Evolutionary conservation across 768 basidiomycete species (phyloP).

Genomic region (Mrakia blollopis): DNA sequence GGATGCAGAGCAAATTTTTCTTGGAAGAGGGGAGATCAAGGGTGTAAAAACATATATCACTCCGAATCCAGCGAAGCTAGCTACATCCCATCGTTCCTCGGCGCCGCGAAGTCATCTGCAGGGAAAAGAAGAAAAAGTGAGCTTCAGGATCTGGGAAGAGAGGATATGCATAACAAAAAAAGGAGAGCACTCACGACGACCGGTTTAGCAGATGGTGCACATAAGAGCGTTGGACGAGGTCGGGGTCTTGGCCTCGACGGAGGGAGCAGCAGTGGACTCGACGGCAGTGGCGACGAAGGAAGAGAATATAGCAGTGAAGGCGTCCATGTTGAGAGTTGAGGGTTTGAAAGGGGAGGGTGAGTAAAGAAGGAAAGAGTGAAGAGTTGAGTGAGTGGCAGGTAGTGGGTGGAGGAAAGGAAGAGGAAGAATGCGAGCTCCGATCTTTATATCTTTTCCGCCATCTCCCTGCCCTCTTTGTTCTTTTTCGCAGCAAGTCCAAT

Average conservation of each 20-base stretch:
- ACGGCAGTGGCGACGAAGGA: conserved; percentile 29
- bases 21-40: too few relatives aligned
- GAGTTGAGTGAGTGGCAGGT: neutral
- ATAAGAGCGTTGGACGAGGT: neutral
- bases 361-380: neutral
- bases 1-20: too few relatives aligned
- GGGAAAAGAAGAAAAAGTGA: neutral
- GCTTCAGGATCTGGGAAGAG: neutral
- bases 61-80: too few relatives aligned
- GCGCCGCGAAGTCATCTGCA: too few relatives aligned
- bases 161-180: too few relatives aligned
- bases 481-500: too few relatives aligned
- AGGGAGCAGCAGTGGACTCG: neutral
- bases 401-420: neutral
- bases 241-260: neutral
- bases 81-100: too few relatives aligned
- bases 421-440: neutral
- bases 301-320: conserved; percentile 33
- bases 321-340: conserved; percentile 26
- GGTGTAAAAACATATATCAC: too few relatives aligned
- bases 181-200: conserved; percentile 10
- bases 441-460: too few relatives aligned
- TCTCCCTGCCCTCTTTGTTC: too few relatives aligned
- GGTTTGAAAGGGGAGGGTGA: neutral
- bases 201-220: conserved; percentile 9